These are phyloP conservation scores for Rhizopus sp. DNA, from an alignment of 371 early-diverging fungal species.

Conservation along the genomic window DNA sequence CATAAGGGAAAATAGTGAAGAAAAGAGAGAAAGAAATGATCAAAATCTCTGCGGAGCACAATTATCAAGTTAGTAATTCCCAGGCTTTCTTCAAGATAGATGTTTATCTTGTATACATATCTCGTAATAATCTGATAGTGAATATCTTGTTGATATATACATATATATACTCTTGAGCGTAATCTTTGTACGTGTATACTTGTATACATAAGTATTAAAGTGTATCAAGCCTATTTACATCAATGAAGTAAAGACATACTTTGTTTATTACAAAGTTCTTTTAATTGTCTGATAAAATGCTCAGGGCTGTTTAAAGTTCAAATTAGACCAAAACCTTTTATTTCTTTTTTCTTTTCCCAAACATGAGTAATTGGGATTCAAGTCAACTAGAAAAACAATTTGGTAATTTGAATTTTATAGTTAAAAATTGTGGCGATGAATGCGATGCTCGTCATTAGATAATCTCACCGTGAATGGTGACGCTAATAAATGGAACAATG, in stretches of 20 bases:
- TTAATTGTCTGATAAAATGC: too few species aligned
- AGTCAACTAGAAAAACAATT: constrained; percentile 8
- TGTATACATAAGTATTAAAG: too few species aligned
- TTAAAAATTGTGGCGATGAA: not conserved
- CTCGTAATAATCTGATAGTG: too few species aligned
- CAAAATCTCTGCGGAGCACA: not conserved
- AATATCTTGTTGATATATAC: too few species aligned
- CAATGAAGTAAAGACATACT: too few species aligned
- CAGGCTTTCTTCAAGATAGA: too few species aligned
- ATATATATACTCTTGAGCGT: too few species aligned
- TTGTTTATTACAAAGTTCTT: too few species aligned
- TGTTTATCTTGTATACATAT: not conserved
- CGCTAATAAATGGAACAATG: constrained; percentile 9
- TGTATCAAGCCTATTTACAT: too few species aligned
- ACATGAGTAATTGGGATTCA: constrained; percentile 21
- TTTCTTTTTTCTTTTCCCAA: not conserved
- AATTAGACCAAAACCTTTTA: not conserved
- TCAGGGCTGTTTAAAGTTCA: too few species aligned
- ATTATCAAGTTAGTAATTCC: not conserved
- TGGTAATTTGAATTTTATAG: constrained; percentile 12
- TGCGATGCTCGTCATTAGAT: not conserved
- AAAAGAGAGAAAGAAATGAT: not conserved
- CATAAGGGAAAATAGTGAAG: not conserved
- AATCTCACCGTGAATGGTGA: constrained; percentile 8
- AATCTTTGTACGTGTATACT: too few species aligned